Base-by-base conservation (phyloP, 2,329 filamentous ascomycete species). In the Colletotrichum orchidophilum region DNA sequence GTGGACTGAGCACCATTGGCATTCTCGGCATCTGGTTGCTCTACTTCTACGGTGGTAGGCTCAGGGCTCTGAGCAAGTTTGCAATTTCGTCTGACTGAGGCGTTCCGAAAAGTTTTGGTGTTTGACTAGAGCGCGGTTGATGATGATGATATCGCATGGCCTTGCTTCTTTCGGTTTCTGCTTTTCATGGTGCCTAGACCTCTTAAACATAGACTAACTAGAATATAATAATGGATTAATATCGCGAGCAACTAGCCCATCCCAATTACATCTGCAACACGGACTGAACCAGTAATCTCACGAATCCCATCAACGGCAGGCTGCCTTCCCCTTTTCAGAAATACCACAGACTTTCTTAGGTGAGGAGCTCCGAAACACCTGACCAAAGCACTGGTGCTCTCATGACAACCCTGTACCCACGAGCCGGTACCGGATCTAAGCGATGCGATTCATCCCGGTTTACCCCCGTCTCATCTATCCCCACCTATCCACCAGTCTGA, bases 21-120 rank as follows among this genome's bases (percentile, higher is more conserved):
- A 86, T 90, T 72, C 73, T 87, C n/a, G 89, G 89, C 15, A 88
- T 93, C 54, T 91, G 86, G 81, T 78, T 85, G 52, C 80, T 92
- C 68, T 92, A 87, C 79, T 87, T 86, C 73, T 89, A 81, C 70
- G 89, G 90, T 3, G 86, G 84, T 27, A 82, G 77, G 60, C 78
- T 92, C 70, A 84, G 90, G 70, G 81, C 85, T 7, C 82, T 87
- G 77, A 90, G 87, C 79, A 87, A 85, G 78, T 92, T 91, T 80
- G 87, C 89, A 15, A 76, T 82, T 53, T 83, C 77, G 18, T 66
- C 64, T 29, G 64, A 57, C 18, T 71, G 24, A 46, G 26, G 5
- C 2, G 24, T n/a, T 3, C 13, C 2, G 2, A 2, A 21, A 18
- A 21, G 29, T 5, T 49, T 4, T 24, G n/a, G 12, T 9, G 9